These are phyloP conservation scores for Ramichloridium luteum DNA, from an alignment of 2,329 filamentous ascomycete genomes.

Conservation along the genomic window DNA sequence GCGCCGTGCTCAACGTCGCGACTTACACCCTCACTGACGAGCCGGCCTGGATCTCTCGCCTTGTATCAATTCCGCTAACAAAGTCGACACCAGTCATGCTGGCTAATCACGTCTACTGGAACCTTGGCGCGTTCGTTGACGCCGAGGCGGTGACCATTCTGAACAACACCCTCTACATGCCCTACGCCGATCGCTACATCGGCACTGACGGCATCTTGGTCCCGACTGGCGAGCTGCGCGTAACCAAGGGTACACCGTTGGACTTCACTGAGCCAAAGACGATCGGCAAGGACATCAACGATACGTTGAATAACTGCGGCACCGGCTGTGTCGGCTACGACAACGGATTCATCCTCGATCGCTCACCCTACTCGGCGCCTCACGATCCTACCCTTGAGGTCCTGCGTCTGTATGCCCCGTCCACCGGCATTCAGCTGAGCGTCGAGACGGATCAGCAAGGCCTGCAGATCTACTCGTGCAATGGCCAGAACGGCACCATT, in stretches of 20 bases:
- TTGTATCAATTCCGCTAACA: conserved; percentile 57
- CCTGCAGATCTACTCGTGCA: conserved; percentile 23
- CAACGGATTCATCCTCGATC: conserved; percentile 30
- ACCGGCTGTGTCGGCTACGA: conserved; percentile 76
- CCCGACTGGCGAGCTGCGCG: conserved; percentile 29
- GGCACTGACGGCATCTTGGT: conserved; percentile 20
- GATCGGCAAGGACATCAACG: conserved; percentile 14
- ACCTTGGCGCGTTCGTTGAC: conserved; percentile 67
- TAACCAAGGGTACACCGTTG: conserved; percentile 26
- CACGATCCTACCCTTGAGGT: conserved; percentile 19
- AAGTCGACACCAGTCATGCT: conserved; percentile 77
- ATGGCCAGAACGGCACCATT: conserved; percentile 22
- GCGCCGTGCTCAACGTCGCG: conserved; percentile 60
- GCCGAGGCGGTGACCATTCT: conserved; percentile 51
- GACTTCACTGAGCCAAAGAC: conserved; percentile 19
- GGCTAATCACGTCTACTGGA: conserved; percentile 67
- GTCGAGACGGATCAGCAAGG: conserved; percentile 21
- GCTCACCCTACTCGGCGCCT: conserved; percentile 14
- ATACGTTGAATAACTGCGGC: conserved; percentile 45
- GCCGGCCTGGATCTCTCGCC: conserved; percentile 58
- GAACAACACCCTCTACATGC: conserved; percentile 62
- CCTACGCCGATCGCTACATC: conserved; percentile 40
- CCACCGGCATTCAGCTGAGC: conserved; percentile 21
- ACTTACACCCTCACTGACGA: conserved; percentile 58
- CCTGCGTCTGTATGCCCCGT: conserved; percentile 14